Conservation (phyloP, 345 rosid species). For the Trapa incisa region DNA sequence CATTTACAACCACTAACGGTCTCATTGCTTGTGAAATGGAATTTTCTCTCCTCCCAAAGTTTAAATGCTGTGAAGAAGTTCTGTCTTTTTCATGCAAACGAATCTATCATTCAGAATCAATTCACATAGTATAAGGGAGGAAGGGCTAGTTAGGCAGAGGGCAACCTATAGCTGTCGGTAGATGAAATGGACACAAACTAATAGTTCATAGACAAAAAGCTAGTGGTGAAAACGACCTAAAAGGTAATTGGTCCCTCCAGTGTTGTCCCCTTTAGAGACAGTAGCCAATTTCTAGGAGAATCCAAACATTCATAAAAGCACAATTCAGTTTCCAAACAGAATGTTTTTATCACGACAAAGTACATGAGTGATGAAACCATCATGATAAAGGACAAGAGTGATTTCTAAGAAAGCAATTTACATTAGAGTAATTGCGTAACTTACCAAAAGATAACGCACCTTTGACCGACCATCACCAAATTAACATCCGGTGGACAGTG, state of each 20-base stretch:
- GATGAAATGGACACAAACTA: conserved; percentile 12
- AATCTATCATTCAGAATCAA: conserved; percentile 12
- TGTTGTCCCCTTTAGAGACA: conserved; percentile 11
- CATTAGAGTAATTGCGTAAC: conserved; percentile 1
- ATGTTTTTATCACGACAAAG: conserved; percentile 7
- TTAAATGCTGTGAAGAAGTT: conserved; percentile 13
- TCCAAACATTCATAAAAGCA: conserved; percentile 1
- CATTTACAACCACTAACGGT: conserved; percentile 32
- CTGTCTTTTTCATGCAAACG: conserved; percentile 11
- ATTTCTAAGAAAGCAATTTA: conserved; percentile 2
- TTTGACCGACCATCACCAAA: background rate
- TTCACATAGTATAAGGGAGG: conserved; percentile 2
- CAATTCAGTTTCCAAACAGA: conserved; percentile 9
- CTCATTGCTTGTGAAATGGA: conserved; percentile 25
- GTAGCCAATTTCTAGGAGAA: background rate
- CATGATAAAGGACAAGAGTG: background rate
- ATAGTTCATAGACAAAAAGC: conserved; percentile 9
- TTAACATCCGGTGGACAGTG: background rate
- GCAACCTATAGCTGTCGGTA: conserved; percentile 13
- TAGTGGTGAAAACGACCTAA: conserved; percentile 10
- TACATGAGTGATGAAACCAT: background rate
- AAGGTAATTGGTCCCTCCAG: conserved; percentile 12
- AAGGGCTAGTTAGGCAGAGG: conserved; percentile 5
- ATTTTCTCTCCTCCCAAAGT: conserved; percentile 6
- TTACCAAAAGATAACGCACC: background rate